Evolutionary conservation across 345 rosid species (phyloP).

Genomic region (Eucalyptus viminalis): DNA sequence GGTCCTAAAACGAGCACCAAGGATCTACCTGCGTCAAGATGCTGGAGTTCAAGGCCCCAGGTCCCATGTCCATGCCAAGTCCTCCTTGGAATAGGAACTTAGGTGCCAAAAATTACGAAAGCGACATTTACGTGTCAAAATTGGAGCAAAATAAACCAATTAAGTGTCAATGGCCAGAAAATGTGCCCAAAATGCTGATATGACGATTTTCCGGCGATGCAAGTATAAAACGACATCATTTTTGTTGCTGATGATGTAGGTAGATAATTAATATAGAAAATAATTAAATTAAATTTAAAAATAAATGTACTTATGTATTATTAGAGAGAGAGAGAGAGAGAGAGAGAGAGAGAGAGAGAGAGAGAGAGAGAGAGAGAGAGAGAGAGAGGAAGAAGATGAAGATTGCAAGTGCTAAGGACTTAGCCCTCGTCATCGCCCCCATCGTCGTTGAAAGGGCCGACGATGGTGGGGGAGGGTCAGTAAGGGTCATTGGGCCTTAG

Average conservation of each 20-base stretch:
- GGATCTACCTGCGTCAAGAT: background rate
- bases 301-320: too few relatives aligned
- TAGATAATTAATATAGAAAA: too few relatives aligned
- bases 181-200: fast-evolving
- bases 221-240: fast-evolving
- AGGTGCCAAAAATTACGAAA: fast-evolving
- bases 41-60: background rate
- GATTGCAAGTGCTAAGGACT: fast-evolving
- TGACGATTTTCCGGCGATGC: fast-evolving
- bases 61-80: background rate
- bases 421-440: fast-evolving
- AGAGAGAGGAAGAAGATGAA: too few relatives aligned
- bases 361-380: too few relatives aligned
- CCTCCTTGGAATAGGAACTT: fast-evolving
- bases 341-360: fast-evolving
- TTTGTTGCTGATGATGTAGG: fast-evolving
- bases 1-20: background rate
- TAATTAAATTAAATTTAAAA: too few relatives aligned
- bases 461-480: fast-evolving
- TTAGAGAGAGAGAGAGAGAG: fast-evolving
- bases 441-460: fast-evolving
- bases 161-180: fast-evolving
- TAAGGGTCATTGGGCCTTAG: fast-evolving
- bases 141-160: fast-evolving
- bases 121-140: fast-evolving